Conservation (phyloP, 2,329 filamentous ascomycete species). For the Corynespora cassiicola region DNA sequence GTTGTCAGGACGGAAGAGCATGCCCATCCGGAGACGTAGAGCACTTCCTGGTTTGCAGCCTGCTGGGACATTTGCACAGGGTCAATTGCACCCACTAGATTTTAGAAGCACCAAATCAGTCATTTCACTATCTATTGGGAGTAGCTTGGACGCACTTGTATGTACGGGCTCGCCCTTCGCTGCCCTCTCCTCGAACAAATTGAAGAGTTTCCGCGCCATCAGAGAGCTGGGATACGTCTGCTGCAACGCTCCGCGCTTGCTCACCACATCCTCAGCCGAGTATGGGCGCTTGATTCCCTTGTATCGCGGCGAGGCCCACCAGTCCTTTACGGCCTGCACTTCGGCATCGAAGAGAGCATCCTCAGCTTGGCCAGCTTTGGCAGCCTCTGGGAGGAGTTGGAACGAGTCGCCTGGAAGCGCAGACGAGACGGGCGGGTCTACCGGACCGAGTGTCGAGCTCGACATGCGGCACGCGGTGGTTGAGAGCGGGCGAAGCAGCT, state of each 20-base stretch:
- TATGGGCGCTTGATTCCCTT: constrained; percentile 92
- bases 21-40: constrained; percentile 97
- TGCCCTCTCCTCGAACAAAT: constrained; percentile 79
- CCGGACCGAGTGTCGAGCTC: constrained; percentile 56
- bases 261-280: constrained; percentile 87
- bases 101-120: constrained; percentile 29
- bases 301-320: constrained; percentile 88
- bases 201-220: constrained; percentile 95
- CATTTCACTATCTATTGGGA: constrained; percentile 27
- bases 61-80: constrained; percentile 99
- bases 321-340: constrained; percentile 82
- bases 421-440: constrained; percentile 67
- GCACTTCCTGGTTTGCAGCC: constrained; percentile 90
- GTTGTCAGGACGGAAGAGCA: constrained; percentile 91
- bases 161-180: constrained; percentile 87
- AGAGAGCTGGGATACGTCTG: constrained; percentile 90
- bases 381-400: constrained; percentile 78
- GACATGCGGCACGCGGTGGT: constrained; percentile 60
- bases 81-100: constrained; percentile 90
- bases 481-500: constrained; percentile 48
- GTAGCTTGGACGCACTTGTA: constrained; percentile 69
- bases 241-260: constrained; percentile 86
- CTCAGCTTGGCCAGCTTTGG: constrained; percentile 81
- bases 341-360: constrained; percentile 86
- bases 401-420: constrained; percentile 76